Conservation (phyloP, 2,329 filamentous ascomycete species). For the Sarocladium oryzae region DNA sequence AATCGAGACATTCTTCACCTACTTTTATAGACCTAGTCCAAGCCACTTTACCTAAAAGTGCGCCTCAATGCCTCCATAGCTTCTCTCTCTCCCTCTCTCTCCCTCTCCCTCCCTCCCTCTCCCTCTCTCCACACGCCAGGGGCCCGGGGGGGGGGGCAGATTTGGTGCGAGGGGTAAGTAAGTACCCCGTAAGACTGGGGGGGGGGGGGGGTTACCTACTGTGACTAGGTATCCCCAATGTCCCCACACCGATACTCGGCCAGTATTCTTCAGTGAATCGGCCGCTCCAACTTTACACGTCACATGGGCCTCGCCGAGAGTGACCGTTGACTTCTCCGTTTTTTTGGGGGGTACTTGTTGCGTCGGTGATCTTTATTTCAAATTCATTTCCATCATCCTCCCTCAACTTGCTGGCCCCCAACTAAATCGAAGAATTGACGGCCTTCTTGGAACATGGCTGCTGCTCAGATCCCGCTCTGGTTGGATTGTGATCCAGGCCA, state of each 20-base stretch:
- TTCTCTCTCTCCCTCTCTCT: too few species aligned
- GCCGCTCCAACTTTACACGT: neutral
- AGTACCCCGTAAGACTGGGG: too few species aligned
- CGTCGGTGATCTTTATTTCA: too few species aligned
- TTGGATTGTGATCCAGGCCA: conserved; percentile 57
- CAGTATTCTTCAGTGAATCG: conserved; percentile 7
- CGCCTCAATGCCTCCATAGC: neutral
- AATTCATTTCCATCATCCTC: conserved; percentile 5
- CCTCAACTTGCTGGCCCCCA: neutral
- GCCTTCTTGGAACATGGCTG: conserved; percentile 16
- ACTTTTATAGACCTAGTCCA: conserved; percentile 2
- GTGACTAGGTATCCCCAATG: too few species aligned
- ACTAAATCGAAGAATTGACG: too few species aligned
- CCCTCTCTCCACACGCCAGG: too few species aligned
- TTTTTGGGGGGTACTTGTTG: too few species aligned
- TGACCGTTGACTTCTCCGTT: neutral
- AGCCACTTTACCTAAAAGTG: conserved; percentile 6
- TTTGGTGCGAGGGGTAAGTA: too few species aligned
- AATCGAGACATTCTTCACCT: neutral
- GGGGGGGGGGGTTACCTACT: too few species aligned
- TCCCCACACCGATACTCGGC: conserved; percentile 8
- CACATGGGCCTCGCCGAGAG: neutral
- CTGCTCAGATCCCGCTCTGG: conserved; percentile 45
- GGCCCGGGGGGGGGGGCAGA: too few species aligned
- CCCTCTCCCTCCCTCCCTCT: too few species aligned